A percentile compares a stretch with the other conserved stretches of the same genome.
phyloP scores from a whole-genome alignment of 768 basidiomycete genomes.

The Pleurotus cornucopiae region DNA sequence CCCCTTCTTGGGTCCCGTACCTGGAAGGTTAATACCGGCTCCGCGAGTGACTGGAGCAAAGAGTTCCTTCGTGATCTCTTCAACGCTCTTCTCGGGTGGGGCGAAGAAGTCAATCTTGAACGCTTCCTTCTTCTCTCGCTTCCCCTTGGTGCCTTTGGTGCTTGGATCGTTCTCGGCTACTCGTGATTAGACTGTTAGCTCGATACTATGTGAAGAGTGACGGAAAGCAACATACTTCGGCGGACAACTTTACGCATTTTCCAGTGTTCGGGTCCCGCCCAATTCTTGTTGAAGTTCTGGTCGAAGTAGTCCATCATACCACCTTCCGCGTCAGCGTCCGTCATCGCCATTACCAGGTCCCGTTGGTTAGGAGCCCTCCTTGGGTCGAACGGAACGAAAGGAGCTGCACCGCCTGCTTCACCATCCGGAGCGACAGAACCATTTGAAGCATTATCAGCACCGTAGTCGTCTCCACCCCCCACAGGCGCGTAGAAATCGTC shows the following conservation, averaged over 20 bases:
- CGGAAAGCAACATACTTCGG: constrained; percentile 43
- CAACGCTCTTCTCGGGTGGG: constrained; percentile 54
- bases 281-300: constrained; percentile 81
- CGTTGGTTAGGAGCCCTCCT: constrained; percentile 69
- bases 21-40: constrained; percentile 63
- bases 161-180: constrained; percentile 35
- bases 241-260: constrained; percentile 82
- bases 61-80: constrained; percentile 62
- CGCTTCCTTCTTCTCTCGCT: constrained; percentile 71
- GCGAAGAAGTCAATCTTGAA: constrained; percentile 79
- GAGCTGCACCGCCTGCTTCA: constrained; percentile 29
- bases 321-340: constrained; percentile 49
- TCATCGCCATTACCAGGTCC: constrained; percentile 86
- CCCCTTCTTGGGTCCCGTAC: constrained; percentile 39
- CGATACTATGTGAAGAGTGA: constrained; percentile 1
- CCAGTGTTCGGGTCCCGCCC: constrained; percentile 99
- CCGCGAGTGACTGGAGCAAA: constrained; percentile 77
- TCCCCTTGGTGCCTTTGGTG: constrained; percentile 45
- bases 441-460: constrained; percentile 31
- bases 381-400: constrained; percentile 82
- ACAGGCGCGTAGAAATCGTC: constrained; percentile 42
- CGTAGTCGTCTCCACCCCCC: constrained; percentile 18
- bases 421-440: constrained; percentile 42
- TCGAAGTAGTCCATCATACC: constrained; percentile 89
- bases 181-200: constrained; percentile 11